Evolutionary conservation across 176 grass and related monocot genomes (phyloP).

Genomic region (sorghum (Sorghum bicolor)): DNA sequence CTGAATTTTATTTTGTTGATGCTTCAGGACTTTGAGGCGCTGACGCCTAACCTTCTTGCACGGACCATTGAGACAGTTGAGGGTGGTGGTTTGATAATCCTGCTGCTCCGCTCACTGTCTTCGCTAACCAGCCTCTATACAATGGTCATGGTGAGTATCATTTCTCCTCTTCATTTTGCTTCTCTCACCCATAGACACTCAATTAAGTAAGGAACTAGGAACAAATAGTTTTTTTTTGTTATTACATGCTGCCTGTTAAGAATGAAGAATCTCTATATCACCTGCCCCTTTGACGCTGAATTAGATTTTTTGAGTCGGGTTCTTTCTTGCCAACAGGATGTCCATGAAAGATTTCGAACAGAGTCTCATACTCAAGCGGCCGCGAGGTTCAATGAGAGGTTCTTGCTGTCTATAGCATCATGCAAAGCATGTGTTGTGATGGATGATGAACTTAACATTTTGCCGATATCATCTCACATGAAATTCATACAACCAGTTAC

Average conservation of each 20-base stretch:
- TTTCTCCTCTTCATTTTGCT: not conserved
- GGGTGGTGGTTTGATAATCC: slow-evolving; percentile 82
- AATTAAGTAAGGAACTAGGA: not conserved
- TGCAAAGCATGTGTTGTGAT: slow-evolving; percentile 93
- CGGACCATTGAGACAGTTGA: slow-evolving; percentile 93
- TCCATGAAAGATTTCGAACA: slow-evolving; percentile 94
- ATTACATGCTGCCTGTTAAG: not conserved
- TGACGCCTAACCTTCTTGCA: slow-evolving; percentile 84
- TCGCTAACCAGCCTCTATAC: slow-evolving; percentile 91
- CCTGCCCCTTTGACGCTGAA: not conserved
- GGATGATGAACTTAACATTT: slow-evolving; percentile 96
- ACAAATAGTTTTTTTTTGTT: not conserved
- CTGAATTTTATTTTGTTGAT: slow-evolving; percentile 8
- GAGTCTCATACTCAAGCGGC: slow-evolving; percentile 79
- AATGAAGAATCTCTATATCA: not conserved
- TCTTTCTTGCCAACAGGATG: slow-evolving; percentile 60
- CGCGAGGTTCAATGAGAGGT: slow-evolving; percentile 85
- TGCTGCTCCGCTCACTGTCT: slow-evolving; percentile 31
- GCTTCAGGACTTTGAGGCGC: slow-evolving; percentile 80
- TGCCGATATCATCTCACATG: slow-evolving; percentile 92
- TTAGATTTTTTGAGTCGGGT: not conserved
- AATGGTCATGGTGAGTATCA: slow-evolving; percentile 84
- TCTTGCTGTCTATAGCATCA: slow-evolving; percentile 83
- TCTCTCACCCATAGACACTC: not conserved
- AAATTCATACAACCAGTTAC: slow-evolving; percentile 60